These are phyloP conservation scores for Phialophora verrucosa DNA, from an alignment of 2,329 filamentous ascomycete species.

Conservation along the genomic window DNA sequence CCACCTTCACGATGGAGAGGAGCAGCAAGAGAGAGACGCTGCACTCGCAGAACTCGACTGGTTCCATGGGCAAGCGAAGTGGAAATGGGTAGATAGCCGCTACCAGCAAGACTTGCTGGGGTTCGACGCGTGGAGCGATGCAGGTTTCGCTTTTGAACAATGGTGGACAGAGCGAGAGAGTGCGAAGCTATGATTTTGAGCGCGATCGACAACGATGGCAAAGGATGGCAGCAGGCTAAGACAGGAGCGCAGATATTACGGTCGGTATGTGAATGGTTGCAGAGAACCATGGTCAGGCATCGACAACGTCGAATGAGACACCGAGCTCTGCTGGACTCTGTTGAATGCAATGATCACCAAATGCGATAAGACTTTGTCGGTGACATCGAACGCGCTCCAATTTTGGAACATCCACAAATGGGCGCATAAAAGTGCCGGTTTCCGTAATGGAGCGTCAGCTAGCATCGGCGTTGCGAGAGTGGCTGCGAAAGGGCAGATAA, in stretches of 20 bases:
- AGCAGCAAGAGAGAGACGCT: constrained; percentile 60
- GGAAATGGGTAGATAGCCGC: constrained; percentile 19
- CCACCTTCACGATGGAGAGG: constrained; percentile 63
- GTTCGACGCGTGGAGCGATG: constrained; percentile 19
- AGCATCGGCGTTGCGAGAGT: too few species aligned
- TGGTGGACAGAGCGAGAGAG: constrained; percentile 13
- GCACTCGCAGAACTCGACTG: constrained; percentile 8
- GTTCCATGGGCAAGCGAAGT: constrained; percentile 7
- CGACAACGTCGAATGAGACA: not conserved
- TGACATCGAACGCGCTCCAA: too few species aligned
- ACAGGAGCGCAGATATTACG: too few species aligned
- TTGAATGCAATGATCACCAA: not conserved
- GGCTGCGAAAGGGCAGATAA: not conserved
- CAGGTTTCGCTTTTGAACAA: constrained; percentile 10
- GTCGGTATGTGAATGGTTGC: too few species aligned
- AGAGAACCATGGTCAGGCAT: not conserved
- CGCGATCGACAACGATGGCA: too few species aligned
- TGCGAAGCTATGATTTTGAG: not conserved
- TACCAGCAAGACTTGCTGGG: constrained; percentile 22
- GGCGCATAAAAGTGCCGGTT: not conserved
- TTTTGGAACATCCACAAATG: too few species aligned
- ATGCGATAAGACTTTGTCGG: too few species aligned
- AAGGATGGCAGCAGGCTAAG: too few species aligned
- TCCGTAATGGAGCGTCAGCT: too few species aligned
- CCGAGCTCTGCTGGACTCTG: not conserved